Base-by-base conservation (phyloP, 345 rosid species). In the Aquilaria yunnanensis region DNA sequence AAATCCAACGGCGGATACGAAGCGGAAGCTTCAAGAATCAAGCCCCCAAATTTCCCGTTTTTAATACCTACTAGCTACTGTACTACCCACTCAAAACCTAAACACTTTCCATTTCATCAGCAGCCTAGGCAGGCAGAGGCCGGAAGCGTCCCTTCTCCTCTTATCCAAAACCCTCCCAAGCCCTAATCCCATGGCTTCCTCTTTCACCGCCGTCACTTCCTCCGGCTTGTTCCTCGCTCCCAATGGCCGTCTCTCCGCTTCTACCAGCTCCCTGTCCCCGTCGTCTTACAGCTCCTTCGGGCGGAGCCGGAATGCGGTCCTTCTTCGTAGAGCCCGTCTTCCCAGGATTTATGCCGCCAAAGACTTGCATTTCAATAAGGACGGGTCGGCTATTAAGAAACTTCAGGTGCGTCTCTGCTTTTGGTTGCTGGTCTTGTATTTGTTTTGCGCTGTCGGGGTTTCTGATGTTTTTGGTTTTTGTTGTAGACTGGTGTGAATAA, bases 291-390 rank as follows among this genome's bases (percentile, higher is more conserved):
- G 66, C 70, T 62, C 92, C 3, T 81, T 94, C 33, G 81, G 78
- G 43, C 74, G 81, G 65, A 80, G 84, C 48, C 89, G 72, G 48
- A 80, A 60, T 60, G 80, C 73, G 41, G 80, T 73, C 34, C 77
- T 80, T 8, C 77, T 80, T 8, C 75, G 79, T 11, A 86, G 76
- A 66, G 59, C 88, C 13, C 69, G 77, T 6, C 61, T 80, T 11
- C 79, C 85, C 13, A 85, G 76, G 77, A 71, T 91, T 11, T 83
- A 58, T 70, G 97, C 96, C 49, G 96, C 99, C 34, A 95, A 95
- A 77, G 96, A 95, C 51, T 70, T 95, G 75, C 86, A 91, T 78
- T 95, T 94, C 80, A 94, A 90, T 79, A 90, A 80, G 78, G 99
- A 95, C 51, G 99, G 99, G 2, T 71, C 92, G 10, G 85, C 99